Evolutionary conservation across 192 early-diverging fungal genomes (phyloP), one percentile per base, ranked within the genome.

Genomic region (Coemansia sp.): DNA sequence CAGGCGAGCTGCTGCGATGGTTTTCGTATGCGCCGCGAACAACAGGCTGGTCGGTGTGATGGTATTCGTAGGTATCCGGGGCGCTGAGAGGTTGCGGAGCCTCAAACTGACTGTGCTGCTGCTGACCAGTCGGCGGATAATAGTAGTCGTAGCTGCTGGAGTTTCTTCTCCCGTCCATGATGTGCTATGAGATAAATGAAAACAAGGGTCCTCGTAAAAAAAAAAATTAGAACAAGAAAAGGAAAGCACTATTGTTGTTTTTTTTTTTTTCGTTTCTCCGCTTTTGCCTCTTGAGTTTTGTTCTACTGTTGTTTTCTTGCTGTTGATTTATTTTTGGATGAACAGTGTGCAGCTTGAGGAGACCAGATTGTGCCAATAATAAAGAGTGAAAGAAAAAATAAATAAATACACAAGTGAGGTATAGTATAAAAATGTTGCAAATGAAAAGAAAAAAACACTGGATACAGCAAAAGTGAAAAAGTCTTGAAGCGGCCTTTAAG

Each of bases 91-190:
- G 59, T 36, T 35, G 59, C 37, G 22, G 22, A 28, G 22, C 22
- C 22, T 28, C 22, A 28, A 28, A 28, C 22, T 28, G 22, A 28
- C 12, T 12, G 9, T 39, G 59, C 59, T 38, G 37, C 37, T 9
- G 59, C 15, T 61, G 59, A 38, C n/a, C 8, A 1, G n/a, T 9
- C 8, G 36, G 37, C 38, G 36, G 5, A n/a, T 17, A 32, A 20
- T 61, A 18, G 14, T 20, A 61, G 35, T 38, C 59, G 36, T 22
- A 17, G 38, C 59, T 41, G 59, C 37, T 39, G 12, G 59, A 61
- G 59, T 41, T 41, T 61, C 59, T 61, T 41, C 59, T 61, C 39
- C 35, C 17, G 38, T 38, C 14, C 59, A 61, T 61, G 15, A 34
- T 17, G 28, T 59, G 8, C n/a, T 57, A n/a, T 59, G 39, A 41